phyloP scores from a whole-genome alignment of 2,329 filamentous ascomycete species.

The Daldinia sp. region DNA sequence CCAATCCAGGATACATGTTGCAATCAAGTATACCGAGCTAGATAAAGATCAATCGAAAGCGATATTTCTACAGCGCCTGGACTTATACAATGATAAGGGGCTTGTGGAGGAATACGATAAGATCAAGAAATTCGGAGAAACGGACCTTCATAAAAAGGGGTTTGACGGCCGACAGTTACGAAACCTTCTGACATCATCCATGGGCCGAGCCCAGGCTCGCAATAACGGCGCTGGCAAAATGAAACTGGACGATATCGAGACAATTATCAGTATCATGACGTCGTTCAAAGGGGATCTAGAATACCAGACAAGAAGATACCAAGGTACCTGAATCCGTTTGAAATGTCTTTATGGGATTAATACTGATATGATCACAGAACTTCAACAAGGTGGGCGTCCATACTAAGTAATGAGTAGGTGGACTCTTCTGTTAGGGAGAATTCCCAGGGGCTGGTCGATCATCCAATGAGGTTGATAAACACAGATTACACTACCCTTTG shows the following conservation, averaged over 20 bases:
- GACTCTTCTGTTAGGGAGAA: not conserved
- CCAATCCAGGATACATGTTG: conserved; percentile 45
- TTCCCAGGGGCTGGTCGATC: not conserved
- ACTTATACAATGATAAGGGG: not conserved
- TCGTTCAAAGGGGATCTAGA: not conserved
- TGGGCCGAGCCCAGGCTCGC: not conserved
- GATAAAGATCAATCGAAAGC: conserved; percentile 5
- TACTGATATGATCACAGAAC: not conserved
- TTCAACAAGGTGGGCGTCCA: not conserved
- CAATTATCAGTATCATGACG: not conserved
- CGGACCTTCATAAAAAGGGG: not conserved
- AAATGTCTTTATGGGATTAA: not conserved
- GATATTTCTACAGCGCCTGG: not conserved
- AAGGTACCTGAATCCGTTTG: not conserved
- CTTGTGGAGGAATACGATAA: not conserved
- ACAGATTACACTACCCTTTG: no score
- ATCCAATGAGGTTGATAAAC: not conserved
- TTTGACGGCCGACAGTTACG: not conserved
- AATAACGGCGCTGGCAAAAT: not conserved
- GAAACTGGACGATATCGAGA: not conserved
- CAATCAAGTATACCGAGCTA: conserved; percentile 39
- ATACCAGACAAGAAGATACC: conserved; percentile 1
- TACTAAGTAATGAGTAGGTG: not conserved
- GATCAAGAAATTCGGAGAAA: not conserved
- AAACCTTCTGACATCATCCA: not conserved